phyloP scores from a whole-genome alignment of 2,329 filamentous ascomycete species.

The Aspergillus sp. region DNA sequence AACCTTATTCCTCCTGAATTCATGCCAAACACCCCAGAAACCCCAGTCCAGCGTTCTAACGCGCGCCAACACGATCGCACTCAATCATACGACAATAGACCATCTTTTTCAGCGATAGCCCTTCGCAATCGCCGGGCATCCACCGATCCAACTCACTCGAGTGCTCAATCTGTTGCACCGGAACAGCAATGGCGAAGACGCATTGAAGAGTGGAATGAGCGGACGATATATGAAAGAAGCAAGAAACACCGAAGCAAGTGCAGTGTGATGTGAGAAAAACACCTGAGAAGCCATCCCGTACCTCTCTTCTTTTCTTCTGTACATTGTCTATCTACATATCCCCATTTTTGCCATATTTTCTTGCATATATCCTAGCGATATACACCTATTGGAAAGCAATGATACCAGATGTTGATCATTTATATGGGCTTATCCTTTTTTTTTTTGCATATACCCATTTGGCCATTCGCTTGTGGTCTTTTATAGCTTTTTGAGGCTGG shows the following conservation, averaged over 20 bases:
- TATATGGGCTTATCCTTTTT: background rate
- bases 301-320: background rate
- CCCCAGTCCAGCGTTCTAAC: background rate
- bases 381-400: slow-evolving; percentile 1
- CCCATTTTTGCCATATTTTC: background rate
- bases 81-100: slow-evolving; percentile 20
- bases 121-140: slow-evolving; percentile 29
- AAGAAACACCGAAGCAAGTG: slow-evolving; percentile 36
- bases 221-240: slow-evolving; percentile 36
- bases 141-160: slow-evolving; percentile 33
- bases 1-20: slow-evolving; percentile 28
- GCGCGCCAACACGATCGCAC: slow-evolving; percentile 15
- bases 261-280: slow-evolving; percentile 34
- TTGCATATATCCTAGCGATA: slow-evolving; percentile 14
- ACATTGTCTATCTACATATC: background rate
- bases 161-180: slow-evolving; percentile 25
- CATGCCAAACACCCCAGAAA: slow-evolving; percentile 17
- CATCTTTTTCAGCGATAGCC: slow-evolving; percentile 9
- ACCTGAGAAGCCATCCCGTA: background rate
- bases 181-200: slow-evolving; percentile 39
- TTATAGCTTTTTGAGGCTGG: background rate
- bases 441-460: slow-evolving; percentile 4
- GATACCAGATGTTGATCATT: slow-evolving; percentile 7
- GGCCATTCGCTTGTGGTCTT: background rate
- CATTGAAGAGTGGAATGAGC: slow-evolving; percentile 42